Evolutionary conservation across 1,284 basidiomycete species (phyloP).

Genomic region (Dichomitus squalens): DNA sequence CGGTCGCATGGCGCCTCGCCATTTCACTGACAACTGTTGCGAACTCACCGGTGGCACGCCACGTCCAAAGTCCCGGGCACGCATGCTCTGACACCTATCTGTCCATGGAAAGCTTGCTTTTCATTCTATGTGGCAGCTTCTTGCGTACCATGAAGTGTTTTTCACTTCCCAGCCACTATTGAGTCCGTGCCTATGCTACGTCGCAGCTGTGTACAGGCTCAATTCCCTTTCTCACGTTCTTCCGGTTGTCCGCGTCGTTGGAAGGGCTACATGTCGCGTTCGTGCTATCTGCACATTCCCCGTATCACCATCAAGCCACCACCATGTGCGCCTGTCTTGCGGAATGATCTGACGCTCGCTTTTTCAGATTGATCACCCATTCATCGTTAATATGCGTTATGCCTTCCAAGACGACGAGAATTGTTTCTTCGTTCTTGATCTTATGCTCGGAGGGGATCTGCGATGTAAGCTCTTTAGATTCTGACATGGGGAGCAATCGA

Average conservation of each 20-base stretch:
- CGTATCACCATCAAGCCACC: constrained; percentile 2
- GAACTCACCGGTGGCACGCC: background rate
- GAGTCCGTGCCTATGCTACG: background rate
- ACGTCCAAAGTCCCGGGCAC: background rate
- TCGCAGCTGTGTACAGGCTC: background rate
- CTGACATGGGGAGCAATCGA: background rate
- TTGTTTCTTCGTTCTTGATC: constrained; percentile 95
- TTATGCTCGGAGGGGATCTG: constrained; percentile 96
- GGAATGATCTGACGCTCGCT: background rate
- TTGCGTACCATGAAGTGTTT: background rate
- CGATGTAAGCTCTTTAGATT: constrained; percentile 63
- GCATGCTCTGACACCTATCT: background rate
- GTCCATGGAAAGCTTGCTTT: background rate
- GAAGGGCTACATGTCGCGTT: background rate
- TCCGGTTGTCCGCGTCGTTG: background rate
- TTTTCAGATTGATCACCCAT: constrained; percentile 87
- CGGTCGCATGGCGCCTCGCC: background rate
- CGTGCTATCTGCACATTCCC: background rate
- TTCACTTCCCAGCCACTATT: background rate
- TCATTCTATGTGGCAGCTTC: background rate
- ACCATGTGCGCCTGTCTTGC: background rate
- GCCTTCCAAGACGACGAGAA: constrained; percentile 99
- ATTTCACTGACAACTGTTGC: constrained; percentile 4
- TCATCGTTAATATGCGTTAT: constrained; percentile 93
- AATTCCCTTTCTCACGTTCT: background rate